Evolutionary conservation across 208 protist genomes (phyloP).

Genomic region (Trypanosoma boissoni): DNA sequence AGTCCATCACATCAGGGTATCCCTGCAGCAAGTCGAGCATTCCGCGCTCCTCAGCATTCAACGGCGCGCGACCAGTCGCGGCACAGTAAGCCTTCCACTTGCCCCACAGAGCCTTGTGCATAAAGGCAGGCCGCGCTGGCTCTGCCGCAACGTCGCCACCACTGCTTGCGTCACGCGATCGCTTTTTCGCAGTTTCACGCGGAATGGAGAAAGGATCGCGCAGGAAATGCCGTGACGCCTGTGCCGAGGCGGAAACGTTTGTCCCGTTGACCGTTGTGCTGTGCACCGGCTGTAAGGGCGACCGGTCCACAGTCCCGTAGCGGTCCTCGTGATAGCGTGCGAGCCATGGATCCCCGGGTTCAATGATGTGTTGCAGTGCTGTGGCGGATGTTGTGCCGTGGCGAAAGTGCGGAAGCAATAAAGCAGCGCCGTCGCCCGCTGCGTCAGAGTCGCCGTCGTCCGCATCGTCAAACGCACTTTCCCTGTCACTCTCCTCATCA

Average conservation of each 20-base stretch:
- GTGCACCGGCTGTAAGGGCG: constrained; percentile 35
- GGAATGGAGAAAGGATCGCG: constrained; percentile 50
- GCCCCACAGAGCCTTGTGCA: constrained; percentile 69
- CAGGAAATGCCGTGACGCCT: constrained; percentile 39
- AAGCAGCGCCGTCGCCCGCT: constrained; percentile 15
- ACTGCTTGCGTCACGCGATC: not conserved
- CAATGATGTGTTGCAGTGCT: constrained; percentile 31
- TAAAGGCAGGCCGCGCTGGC: constrained; percentile 32
- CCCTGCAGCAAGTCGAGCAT: constrained; percentile 69
- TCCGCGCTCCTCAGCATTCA: constrained; percentile 72
- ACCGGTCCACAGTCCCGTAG: constrained; percentile 46
- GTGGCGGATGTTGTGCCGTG: constrained; percentile 32
- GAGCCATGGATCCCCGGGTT: constrained; percentile 47
- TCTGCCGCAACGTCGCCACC: not conserved
- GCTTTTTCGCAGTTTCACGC: not conserved
- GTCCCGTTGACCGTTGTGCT: not conserved
- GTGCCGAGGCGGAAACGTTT: constrained; percentile 37
- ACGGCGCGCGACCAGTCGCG: constrained; percentile 15
- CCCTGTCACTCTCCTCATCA: constrained; percentile 19
- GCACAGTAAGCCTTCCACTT: constrained; percentile 62
- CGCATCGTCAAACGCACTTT: constrained; percentile 34
- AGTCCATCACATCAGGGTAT: constrained; percentile 79
- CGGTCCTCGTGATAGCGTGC: constrained; percentile 64
- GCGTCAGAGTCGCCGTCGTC: constrained; percentile 29
- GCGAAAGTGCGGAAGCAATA: constrained; percentile 25